Conservation (phyloP, 257 asterid species). For the Ehretia macrophylla region DNA sequence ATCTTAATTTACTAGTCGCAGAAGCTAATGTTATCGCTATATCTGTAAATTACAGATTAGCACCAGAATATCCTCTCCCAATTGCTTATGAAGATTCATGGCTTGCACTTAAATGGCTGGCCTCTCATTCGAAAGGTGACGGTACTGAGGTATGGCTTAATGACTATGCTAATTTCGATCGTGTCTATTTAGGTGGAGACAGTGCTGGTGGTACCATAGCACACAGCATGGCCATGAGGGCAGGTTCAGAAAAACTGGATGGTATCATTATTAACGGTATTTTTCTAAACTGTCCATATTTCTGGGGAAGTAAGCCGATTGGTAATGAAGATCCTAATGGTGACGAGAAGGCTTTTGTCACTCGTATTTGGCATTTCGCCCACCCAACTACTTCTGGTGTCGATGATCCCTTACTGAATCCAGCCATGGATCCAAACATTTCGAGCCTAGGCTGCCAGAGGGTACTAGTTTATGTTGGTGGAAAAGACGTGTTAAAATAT, state of each 20-base stretch:
- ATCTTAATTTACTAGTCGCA: slow-evolving; percentile 31
- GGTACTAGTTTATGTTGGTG: slow-evolving; percentile 46
- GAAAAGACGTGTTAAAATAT: slow-evolving; percentile 27
- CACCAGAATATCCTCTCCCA: slow-evolving; percentile 65
- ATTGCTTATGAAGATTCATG: slow-evolving; percentile 53
- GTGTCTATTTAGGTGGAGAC: slow-evolving; percentile 54
- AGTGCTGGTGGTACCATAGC: slow-evolving; percentile 66
- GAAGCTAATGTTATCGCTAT: slow-evolving; percentile 38
- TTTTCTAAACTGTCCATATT: slow-evolving; percentile 49
- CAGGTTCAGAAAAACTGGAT: slow-evolving; percentile 28
- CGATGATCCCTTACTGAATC: slow-evolving; percentile 53
- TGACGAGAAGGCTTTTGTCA: slow-evolving; percentile 9
- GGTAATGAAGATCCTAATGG: slow-evolving; percentile 28
- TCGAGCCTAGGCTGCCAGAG: slow-evolving; percentile 31
- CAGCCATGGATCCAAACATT: slow-evolving; percentile 33
- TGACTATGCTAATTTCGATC: slow-evolving; percentile 37
- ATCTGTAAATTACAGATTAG: slow-evolving; percentile 57
- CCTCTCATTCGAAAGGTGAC: slow-evolving; percentile 31
- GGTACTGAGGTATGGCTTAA: slow-evolving; percentile 41
- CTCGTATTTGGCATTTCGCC: slow-evolving; percentile 34
- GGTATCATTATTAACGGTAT: slow-evolving; percentile 37
- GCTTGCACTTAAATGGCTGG: slow-evolving; percentile 49
- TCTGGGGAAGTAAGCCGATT: slow-evolving; percentile 49
- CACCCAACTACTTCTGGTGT: slow-evolving; percentile 44
- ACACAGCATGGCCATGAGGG: slow-evolving; percentile 32